A percentile compares a stretch with the other conserved stretches of the same genome.
These are phyloP conservation scores for Dioscorea alata DNA, from an alignment of 106 monocot genomes.

Conservation along the genomic window DNA sequence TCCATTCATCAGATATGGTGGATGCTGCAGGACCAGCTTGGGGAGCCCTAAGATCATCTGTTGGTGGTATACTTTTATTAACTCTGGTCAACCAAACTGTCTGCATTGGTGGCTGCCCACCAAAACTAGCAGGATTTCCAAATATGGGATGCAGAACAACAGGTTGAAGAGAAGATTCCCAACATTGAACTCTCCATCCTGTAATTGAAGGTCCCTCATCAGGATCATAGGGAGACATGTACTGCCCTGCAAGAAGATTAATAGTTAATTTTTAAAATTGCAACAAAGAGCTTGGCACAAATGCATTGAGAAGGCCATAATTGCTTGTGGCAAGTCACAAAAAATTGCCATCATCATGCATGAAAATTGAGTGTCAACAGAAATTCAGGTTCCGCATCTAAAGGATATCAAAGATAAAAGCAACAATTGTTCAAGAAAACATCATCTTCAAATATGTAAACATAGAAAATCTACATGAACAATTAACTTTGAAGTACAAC, in stretches of 20 bases:
- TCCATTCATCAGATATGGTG: slow-evolving; percentile 64
- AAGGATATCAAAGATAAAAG: too few species aligned
- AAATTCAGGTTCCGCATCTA: too few species aligned
- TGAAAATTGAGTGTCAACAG: too few species aligned
- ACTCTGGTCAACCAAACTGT: slow-evolving; percentile 92
- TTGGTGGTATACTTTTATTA: slow-evolving; percentile 92
- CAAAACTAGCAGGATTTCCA: slow-evolving; percentile 84
- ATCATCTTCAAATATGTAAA: too few species aligned
- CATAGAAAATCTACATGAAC: too few species aligned
- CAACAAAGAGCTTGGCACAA: neutral
- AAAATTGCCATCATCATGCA: too few species aligned
- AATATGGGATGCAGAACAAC: slow-evolving; percentile 99
- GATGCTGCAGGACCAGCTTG: slow-evolving; percentile 34
- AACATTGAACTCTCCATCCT: slow-evolving; percentile 97
- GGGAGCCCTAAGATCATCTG: slow-evolving; percentile 66
- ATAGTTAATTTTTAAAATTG: neutral
- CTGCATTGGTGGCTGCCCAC: slow-evolving; percentile 95
- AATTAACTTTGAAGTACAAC: too few species aligned
- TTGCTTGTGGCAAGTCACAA: too few species aligned
- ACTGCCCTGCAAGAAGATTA: slow-evolving; percentile 53
- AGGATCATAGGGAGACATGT: slow-evolving; percentile 99
- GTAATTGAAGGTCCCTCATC: slow-evolving; percentile 99
- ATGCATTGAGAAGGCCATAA: too few species aligned
- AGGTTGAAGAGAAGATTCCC: slow-evolving; percentile 96
- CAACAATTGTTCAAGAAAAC: too few species aligned